Conservation (phyloP, 1,284 basidiomycete species). For the Melampsora occidentalis region DNA sequence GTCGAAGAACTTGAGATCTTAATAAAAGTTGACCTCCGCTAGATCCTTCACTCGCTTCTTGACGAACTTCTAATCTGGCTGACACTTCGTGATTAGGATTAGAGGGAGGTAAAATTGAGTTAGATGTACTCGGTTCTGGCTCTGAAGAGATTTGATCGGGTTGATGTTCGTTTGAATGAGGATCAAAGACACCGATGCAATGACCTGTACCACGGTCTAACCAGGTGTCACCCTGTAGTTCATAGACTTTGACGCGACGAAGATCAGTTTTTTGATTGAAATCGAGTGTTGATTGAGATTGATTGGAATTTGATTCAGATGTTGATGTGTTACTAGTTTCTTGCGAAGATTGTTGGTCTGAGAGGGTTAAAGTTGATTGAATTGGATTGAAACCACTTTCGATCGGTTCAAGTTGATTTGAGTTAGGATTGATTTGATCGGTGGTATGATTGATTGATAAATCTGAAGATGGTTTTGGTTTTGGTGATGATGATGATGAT, state of each 20-base stretch:
- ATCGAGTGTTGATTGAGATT: too few relatives aligned
- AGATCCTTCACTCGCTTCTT: slow-evolving; percentile 30
- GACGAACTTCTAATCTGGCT: slow-evolving; percentile 26
- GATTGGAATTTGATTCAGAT: too few relatives aligned
- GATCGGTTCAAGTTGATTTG: neutral
- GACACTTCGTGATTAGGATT: neutral
- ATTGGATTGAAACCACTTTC: neutral
- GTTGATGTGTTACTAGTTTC: neutral
- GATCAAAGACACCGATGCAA: slow-evolving; percentile 70
- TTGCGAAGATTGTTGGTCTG: neutral
- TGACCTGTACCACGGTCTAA: slow-evolving; percentile 90
- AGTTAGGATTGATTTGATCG: neutral
- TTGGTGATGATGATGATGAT: too few relatives aligned
- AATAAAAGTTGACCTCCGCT: slow-evolving; percentile 25
- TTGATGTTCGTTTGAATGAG: neutral
- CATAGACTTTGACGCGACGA: slow-evolving; percentile 69
- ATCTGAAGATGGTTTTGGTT: too few relatives aligned
- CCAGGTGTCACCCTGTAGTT: slow-evolving; percentile 82
- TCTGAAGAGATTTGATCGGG: neutral
- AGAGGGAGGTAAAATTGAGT: neutral
- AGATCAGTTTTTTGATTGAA: slow-evolving; percentile 21
- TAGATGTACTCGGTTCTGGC: slow-evolving; percentile 6
- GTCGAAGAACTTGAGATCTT: slow-evolving; percentile 37
- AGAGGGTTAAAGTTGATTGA: neutral
- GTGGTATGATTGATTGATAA: neutral